Evolutionary conservation across 257 asterid species (phyloP), one percentile per base, ranked within the genome.

Genomic region (Catharanthus roseus): DNA sequence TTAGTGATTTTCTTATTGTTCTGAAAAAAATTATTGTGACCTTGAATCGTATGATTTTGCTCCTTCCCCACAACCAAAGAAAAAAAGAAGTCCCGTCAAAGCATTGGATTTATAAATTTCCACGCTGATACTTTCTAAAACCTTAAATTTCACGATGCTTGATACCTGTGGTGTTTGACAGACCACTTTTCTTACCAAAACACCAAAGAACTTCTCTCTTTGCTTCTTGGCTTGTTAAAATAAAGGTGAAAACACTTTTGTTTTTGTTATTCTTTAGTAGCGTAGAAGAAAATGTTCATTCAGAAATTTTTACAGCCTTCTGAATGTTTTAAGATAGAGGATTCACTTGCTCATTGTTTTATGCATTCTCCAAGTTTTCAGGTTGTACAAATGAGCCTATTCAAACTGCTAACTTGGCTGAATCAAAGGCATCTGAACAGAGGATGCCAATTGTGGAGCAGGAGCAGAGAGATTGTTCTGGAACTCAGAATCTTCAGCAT

Each of bases 291-390:
- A 33, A 19, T 1, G 45, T 62, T 28, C 16, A 18, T 62, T 62
- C 6, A 62, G 28, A 62, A 62, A 19, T 19, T 61, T 34, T 5
- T 62, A 19, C 23, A 0, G 29, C 44, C 47, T 9, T 24, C 6
- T 54, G 41, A 39, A 29, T 39, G 2, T 41, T 64, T 36, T 16
- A 5, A 34, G 64, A 23, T 12, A 54, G 26, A 19, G 55, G 34
- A 42, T 76, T 73, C 75, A 77, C 77, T 80, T 83, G 84, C 88
- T 87, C 81, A 85, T 82, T 84, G 77, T 87, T 80, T 77, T 79
- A 77, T 79, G 79, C 80, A 75, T 69, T 82, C 78, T 82, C 86
- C 95, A 89, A 89, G 96, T 82, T 88, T 90, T 83, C 97, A 95
- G 97, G 96, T 90, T 86, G 83, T 81, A 76, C 84, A 70, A 83